Evolutionary conservation across 1,284 basidiomycete species (phyloP).

Genomic region (Xerocomus amazonicus): DNA sequence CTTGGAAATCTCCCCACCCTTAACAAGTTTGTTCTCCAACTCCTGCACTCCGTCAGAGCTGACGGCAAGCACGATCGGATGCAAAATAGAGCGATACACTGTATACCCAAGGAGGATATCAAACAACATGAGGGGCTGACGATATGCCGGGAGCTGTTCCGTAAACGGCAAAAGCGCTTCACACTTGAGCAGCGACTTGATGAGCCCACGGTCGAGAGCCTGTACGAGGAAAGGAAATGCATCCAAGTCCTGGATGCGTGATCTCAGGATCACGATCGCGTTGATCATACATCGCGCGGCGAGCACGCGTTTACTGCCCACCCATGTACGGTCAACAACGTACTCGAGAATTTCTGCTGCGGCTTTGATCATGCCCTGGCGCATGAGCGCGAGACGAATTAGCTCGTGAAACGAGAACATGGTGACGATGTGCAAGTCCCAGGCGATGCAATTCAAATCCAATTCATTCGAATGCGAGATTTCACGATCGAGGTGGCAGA

Average conservation of each 20-base stretch:
- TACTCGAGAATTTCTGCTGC: conserved; percentile 20
- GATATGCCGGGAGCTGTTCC: conserved; percentile 12
- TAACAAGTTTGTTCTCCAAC: conserved; percentile 13
- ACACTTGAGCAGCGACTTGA: conserved; percentile 25
- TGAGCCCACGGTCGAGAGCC: conserved; percentile 21
- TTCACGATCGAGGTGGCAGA: conserved; percentile 27
- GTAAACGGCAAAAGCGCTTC: conserved; percentile 20
- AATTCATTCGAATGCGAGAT: conserved; percentile 13
- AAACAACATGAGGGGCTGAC: conserved; percentile 12
- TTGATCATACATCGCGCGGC: conserved; percentile 28
- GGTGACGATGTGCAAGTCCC: conserved; percentile 30
- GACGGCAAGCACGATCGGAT: conserved; percentile 11
- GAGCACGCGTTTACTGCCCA: conserved; percentile 2
- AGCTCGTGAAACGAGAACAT: conserved; percentile 18
- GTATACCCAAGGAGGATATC: conserved; percentile 25
- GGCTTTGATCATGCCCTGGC: conserved; percentile 25
- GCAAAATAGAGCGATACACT: conserved; percentile 27
- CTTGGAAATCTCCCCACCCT: conserved; percentile 17
- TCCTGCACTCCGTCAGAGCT: conserved; percentile 5
- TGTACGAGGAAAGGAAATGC: conserved; percentile 25
- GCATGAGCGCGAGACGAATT: conserved; percentile 20
- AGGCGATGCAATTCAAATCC: conserved; percentile 28
- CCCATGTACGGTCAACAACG: conserved; percentile 17
- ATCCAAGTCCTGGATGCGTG: conserved; percentile 26
- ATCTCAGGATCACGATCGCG: conserved; percentile 16